Conservation (phyloP, 1,284 basidiomycete genomes). For the Malassezia furfur region DNA sequence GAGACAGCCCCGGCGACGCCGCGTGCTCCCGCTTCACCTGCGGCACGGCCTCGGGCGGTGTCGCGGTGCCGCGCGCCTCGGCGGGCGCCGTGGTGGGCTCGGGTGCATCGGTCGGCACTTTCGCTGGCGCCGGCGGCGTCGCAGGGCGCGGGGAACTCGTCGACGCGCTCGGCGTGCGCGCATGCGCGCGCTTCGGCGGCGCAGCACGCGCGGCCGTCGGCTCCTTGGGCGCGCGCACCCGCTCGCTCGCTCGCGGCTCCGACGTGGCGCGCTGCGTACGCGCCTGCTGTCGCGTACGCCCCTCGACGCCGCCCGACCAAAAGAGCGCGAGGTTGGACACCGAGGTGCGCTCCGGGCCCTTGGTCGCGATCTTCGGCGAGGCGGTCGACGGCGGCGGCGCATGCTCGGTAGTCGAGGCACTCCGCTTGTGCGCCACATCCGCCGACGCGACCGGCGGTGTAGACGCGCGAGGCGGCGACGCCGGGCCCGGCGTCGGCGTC, state of each 20-base stretch:
- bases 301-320: slow-evolving; percentile 42
- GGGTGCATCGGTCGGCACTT: too few species aligned
- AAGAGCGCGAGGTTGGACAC: slow-evolving; percentile 43
- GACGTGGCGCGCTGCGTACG: slow-evolving; percentile 10
- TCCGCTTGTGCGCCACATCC: not conserved
- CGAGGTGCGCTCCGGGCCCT: slow-evolving; percentile 43
- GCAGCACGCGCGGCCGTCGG: too few species aligned
- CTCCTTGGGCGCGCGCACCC: too few species aligned
- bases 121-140: too few species aligned
- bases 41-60: not conserved
- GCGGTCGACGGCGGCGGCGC: not conserved
- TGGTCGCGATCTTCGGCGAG: slow-evolving; percentile 28
- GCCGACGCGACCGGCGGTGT: not conserved
- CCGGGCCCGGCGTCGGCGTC: not conserved
- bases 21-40: not conserved
- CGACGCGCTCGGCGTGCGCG: too few species aligned
- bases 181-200: too few species aligned
- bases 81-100: too few species aligned
- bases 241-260: slow-evolving; percentile 15
- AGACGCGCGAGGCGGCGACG: not conserved
- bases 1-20: not conserved
- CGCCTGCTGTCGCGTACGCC: slow-evolving; percentile 34
- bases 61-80: too few species aligned
- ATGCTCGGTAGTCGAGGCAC: not conserved
- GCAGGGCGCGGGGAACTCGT: too few species aligned